phyloP scores from a whole-genome alignment of 108 stramenopile species.

The Schizochytrium sp. region DNA sequence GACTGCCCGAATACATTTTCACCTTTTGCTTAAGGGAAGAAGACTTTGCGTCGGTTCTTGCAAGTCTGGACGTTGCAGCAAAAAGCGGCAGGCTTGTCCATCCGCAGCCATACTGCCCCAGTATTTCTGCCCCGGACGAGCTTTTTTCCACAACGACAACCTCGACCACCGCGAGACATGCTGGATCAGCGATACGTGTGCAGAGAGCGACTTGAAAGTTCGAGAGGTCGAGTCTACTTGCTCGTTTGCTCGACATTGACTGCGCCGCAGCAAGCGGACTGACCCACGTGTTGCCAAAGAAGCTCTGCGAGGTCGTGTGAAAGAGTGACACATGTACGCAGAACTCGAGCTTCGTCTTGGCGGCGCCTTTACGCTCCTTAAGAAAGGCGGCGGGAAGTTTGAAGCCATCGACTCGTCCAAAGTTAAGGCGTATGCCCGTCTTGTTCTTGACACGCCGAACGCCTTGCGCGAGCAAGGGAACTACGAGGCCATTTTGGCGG shows the following conservation, averaged over 20 bases:
- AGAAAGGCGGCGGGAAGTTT: not conserved
- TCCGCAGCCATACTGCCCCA: not conserved
- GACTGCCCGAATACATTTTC: conserved; percentile 7
- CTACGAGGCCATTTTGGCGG: not conserved
- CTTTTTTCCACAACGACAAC: conserved; percentile 1
- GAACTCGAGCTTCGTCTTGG: not conserved
- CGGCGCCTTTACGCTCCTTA: not conserved
- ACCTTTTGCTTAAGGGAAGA: not conserved
- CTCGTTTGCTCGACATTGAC: not conserved
- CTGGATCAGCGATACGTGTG: not conserved
- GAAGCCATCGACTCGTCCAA: not conserved
- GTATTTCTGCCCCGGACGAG: not conserved
- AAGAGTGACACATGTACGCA: not conserved
- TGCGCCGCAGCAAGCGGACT: not conserved
- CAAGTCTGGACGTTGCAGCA: not conserved
- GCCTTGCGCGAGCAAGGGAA: not conserved
- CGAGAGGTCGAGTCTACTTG: not conserved
- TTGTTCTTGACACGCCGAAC: not conserved
- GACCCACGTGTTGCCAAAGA: not conserved
- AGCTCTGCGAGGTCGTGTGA: conserved; percentile 7
- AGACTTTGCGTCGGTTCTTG: not conserved
- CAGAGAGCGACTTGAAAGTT: not conserved
- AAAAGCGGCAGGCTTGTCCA: not conserved
- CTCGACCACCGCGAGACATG: not conserved
- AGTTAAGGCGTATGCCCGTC: not conserved